A percentile compares a stretch with the other conserved stretches of the same genome.
Conservation (phyloP, 2,329 filamentous ascomycete genomes). For the Venturia carpophila region DNA sequence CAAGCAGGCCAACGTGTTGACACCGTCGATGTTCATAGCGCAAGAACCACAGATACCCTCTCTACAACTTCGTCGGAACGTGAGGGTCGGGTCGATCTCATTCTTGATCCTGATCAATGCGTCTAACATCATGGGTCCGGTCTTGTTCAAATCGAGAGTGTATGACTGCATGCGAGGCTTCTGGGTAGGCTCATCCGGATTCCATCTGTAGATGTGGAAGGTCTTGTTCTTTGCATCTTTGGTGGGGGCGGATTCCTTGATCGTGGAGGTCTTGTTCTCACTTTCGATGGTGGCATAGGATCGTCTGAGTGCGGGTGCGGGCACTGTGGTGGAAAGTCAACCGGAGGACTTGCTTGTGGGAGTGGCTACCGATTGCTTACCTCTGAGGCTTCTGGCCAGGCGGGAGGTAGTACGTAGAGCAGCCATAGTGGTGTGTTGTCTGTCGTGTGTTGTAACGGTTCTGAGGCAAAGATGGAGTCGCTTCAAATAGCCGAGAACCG, state of each 20-base stretch:
- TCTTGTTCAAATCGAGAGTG: slow-evolving; percentile 95
- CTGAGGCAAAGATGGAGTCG: background rate
- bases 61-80: slow-evolving; percentile 90
- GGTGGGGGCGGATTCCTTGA: slow-evolving; percentile 52
- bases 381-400: slow-evolving; percentile 18
- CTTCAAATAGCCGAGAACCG: slow-evolving; percentile 4
- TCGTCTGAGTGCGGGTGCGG: slow-evolving; percentile 13
- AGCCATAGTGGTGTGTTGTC: slow-evolving; percentile 19
- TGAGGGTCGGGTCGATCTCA: slow-evolving; percentile 91
- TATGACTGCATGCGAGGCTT: slow-evolving; percentile 97
- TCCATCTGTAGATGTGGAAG: slow-evolving; percentile 99
- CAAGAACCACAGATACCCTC: slow-evolving; percentile 98
- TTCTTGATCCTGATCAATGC: slow-evolving; percentile 98
- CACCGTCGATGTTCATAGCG: slow-evolving; percentile 99
- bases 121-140: slow-evolving; percentile 96
- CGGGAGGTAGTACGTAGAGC: slow-evolving; percentile 20
- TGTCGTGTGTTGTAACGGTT: background rate
- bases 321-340: slow-evolving; percentile 6
- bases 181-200: slow-evolving; percentile 80
- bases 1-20: slow-evolving; percentile 94
- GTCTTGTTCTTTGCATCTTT: slow-evolving; percentile 67
- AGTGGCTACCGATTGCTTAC: slow-evolving; percentile 4
- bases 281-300: slow-evolving; percentile 24
- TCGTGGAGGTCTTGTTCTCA: slow-evolving; percentile 50
- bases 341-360: background rate